These are phyloP conservation scores for Lichtheimia ornata DNA, from an alignment of 371 early-diverging fungal species.

Conservation along the genomic window DNA sequence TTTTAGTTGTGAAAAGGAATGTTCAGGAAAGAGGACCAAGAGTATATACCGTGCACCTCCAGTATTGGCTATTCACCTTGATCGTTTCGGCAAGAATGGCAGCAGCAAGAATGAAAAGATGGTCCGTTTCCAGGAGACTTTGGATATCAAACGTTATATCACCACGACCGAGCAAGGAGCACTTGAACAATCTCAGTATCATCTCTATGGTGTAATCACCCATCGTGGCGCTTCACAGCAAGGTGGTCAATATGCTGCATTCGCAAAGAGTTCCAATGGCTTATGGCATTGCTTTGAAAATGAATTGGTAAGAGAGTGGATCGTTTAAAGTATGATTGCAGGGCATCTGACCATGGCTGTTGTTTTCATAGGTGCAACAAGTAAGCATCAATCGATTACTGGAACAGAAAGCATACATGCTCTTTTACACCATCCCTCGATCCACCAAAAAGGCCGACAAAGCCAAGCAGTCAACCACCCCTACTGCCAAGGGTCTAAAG, in stretches of 20 bases:
- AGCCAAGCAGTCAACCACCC: constrained; percentile 18
- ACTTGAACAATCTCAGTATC: constrained; percentile 48
- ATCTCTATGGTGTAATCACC: constrained; percentile 76
- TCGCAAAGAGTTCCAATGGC: constrained; percentile 79
- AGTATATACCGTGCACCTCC: constrained; percentile 72
- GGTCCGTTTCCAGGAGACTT: constrained; percentile 45
- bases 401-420: constrained; percentile 74
- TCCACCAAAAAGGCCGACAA: constrained; percentile 20
- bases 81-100: constrained; percentile 79
- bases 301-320: constrained; percentile 50
- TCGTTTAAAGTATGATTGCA: not conserved
- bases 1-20: constrained; percentile 57
- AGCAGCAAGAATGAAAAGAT: constrained; percentile 56
- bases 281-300: constrained; percentile 87
- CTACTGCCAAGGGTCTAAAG: constrained; percentile 18
- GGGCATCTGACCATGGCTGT: not conserved
- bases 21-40: constrained; percentile 51
- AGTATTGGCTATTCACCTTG: constrained; percentile 73
- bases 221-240: constrained; percentile 75
- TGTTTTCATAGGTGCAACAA: constrained; percentile 52
- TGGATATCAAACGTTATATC: constrained; percentile 39
- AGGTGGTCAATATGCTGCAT: constrained; percentile 85
- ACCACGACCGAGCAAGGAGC: constrained; percentile 31
- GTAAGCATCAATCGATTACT: constrained; percentile 76
- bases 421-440: constrained; percentile 67